Evolutionary conservation across 2,329 filamentous ascomycete genomes (phyloP), one percentile per base, ranked within the genome.

Genomic region (Neofusicoccum laricinum): DNA sequence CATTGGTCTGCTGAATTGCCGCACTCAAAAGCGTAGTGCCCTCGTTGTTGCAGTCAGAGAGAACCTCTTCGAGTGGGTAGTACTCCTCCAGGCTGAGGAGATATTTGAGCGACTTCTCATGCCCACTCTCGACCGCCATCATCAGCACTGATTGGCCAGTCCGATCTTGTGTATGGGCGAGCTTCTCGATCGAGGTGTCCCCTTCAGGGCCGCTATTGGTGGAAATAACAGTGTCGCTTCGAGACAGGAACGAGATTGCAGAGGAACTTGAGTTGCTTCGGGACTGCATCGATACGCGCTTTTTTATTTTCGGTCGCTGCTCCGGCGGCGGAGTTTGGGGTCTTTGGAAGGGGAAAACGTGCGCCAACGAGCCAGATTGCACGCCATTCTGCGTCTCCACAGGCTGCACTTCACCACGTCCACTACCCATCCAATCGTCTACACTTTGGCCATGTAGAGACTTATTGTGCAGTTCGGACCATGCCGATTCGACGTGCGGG

Each of bases 261-360:
- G 94, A 98, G 45, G 90, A 90, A 68, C 89, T 93, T 6, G 94
- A 97, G 75, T 96, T 85, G 71, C 94, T 97, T 68, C 93, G 84
- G 15, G 90, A 90, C 72, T 97, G 92, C 90, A 97, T 90, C 0
- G 92, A 91, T 0, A 98, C 94, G 69, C 85, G 74, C 69, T 84
- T 92, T 76, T 95, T 96, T 40, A 85, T 79, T 69, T 84, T 86
- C 65, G 86, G 86, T 4, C 78, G 72, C 1, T 80, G 76, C 14
- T 76, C 75, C 5, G 79, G 75, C 19, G 81, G 79, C 30, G 81
- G 80, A 21, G 78, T 82, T 48, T 79, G 75, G 66, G 86, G 85
- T 63, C 84, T 85, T 73, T 96, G 91, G 67, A 97, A 98, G 0
- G 93, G 94, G 70, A 97, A 97, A 1, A 98, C 93, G 73, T 98